A percentile compares a stretch with the other conserved stretches of the same genome.
These are phyloP conservation scores for Candida insectalens DNA, from an alignment of 805 yeast genomes.

Conservation along the genomic window DNA sequence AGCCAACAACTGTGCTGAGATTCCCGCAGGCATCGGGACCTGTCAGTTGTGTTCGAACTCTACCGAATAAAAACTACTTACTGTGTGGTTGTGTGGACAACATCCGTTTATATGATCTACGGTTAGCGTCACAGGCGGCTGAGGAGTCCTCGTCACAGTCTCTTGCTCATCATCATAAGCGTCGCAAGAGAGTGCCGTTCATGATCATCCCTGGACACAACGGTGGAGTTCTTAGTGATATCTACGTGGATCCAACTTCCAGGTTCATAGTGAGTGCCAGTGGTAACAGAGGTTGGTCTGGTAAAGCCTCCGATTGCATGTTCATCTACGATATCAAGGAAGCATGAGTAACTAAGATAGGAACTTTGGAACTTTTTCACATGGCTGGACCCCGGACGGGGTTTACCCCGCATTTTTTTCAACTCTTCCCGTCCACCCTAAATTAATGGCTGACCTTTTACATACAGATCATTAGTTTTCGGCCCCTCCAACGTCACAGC, in stretches of 20 bases:
- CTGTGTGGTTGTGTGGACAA: constrained; percentile 89
- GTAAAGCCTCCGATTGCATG: constrained; percentile 68
- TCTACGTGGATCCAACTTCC: constrained; percentile 79
- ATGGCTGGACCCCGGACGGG: no score
- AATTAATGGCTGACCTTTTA: no score
- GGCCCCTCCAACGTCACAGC: no score
- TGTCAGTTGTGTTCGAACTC: constrained; percentile 66
- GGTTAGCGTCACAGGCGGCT: constrained; percentile 18
- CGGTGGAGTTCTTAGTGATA: constrained; percentile 76
- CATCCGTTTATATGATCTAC: constrained; percentile 74
- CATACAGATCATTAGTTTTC: no score
- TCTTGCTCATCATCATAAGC: constrained; percentile 12
- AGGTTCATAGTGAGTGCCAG: constrained; percentile 83
- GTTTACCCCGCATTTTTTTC: not conserved
- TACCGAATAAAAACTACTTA: constrained; percentile 74
- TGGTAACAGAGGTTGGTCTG: constrained; percentile 95
- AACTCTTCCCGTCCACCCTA: no score
- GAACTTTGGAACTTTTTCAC: not conserved
- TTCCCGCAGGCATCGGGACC: constrained; percentile 90
- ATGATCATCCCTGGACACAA: constrained; percentile 93
- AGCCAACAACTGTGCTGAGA: constrained; percentile 44
- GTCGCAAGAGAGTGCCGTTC: constrained; percentile 54
- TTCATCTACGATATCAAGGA: constrained; percentile 23
- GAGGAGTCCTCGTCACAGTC: constrained; percentile 1
- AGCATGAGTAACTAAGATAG: not conserved